A percentile compares a stretch with the other conserved stretches of the same genome.
These are phyloP conservation scores for Gossypium aridum DNA, from an alignment of 441 rosid genomes.

Conservation along the genomic window DNA sequence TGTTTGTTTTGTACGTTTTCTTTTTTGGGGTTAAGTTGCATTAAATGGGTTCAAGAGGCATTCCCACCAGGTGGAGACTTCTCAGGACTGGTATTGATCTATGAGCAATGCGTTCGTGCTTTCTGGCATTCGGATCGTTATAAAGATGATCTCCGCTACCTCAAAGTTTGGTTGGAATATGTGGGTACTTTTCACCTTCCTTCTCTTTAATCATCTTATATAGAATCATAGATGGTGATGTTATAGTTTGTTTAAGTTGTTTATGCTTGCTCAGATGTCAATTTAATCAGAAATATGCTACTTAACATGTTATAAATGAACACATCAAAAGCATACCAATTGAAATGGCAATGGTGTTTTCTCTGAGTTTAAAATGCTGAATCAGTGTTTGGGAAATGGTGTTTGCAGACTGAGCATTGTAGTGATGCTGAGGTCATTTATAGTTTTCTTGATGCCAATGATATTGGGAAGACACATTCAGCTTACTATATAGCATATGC, in stretches of 20 bases:
- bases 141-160: slow-evolving; percentile 86
- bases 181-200: slow-evolving; percentile 32
- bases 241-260: neutral
- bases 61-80: slow-evolving; percentile 77
- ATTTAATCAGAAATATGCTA: neutral
- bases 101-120: slow-evolving; percentile 82
- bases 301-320: neutral
- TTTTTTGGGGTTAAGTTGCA: slow-evolving; percentile 40
- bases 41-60: slow-evolving; percentile 90
- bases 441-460: slow-evolving; percentile 75
- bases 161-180: slow-evolving; percentile 94
- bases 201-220: neutral
- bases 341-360: neutral
- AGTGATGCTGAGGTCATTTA: slow-evolving; percentile 69
- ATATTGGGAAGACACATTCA: slow-evolving; percentile 69
- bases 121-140: slow-evolving; percentile 78
- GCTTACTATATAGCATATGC: slow-evolving; percentile 57
- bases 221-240: neutral
- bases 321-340: no score
- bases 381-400: neutral
- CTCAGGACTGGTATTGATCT: slow-evolving; percentile 71
- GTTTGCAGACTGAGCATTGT: slow-evolving; percentile 70
- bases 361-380: neutral
- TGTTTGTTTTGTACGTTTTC: neutral
- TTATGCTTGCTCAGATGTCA: neutral